These are phyloP conservation scores for Colletotrichum lupini DNA, from an alignment of 2,329 filamentous ascomycete species.

Conservation along the genomic window DNA sequence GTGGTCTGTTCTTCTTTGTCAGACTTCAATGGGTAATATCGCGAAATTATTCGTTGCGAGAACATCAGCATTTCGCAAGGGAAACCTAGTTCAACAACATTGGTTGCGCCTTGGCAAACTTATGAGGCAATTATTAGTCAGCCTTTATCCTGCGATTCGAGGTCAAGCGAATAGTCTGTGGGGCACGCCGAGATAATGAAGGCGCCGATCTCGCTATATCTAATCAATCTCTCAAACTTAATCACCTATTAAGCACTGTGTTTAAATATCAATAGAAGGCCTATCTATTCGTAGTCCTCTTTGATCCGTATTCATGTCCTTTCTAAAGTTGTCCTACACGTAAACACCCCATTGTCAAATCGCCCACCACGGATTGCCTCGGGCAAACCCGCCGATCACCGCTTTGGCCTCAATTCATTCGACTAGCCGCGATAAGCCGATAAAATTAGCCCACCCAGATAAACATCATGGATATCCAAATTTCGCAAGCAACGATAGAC, in stretches of 20 bases:
- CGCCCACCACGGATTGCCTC: neutral
- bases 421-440: neutral
- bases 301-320: neutral
- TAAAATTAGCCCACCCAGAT: neutral
- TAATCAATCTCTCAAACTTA: neutral
- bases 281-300: neutral
- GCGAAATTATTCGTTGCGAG: neutral
- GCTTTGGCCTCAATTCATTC: too few relatives aligned
- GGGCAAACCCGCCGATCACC: neutral
- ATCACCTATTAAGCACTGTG: neutral
- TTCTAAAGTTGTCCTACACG: neutral
- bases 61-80: neutral
- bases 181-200: neutral
- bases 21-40: neutral
- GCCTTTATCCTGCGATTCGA: neutral
- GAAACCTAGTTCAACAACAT: neutral
- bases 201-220: neutral
- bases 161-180: neutral
- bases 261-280: neutral
- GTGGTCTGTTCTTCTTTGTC: neutral
- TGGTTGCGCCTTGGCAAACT: neutral
- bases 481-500: slow-evolving; percentile 33
- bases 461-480: slow-evolving; percentile 22
- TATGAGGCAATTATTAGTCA: neutral
- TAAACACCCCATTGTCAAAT: neutral